Base-by-base conservation (phyloP, 2,329 filamentous ascomycete species). In the Oidium heveae region DNA sequence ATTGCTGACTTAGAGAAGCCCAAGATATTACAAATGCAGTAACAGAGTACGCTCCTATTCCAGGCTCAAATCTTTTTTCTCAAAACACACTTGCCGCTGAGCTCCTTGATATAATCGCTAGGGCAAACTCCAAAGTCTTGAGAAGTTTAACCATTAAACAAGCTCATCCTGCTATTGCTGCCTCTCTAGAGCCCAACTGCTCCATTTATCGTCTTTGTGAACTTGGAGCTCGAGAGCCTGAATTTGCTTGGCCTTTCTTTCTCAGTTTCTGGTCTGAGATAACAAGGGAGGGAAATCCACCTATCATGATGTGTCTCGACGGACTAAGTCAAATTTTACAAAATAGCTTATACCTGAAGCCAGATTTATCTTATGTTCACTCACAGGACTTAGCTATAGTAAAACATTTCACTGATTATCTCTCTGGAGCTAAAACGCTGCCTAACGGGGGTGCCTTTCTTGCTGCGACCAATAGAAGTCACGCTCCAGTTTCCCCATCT, bases 191-290 rank as follows among this genome's bases (percentile, higher is more conserved):
- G 55, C 67, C 71, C 46, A 72, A 72, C 56, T 75, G 74, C 60
- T 74, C 74, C 6, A 76, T 95, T 24, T 72, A 76, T 58, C 75
- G 81, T 54, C 75, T 95, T 55, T 76, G 78, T 61, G 76, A 76
- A 52, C 66, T 80, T 57, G 82, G 81, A 50, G 78, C 81, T 59
- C 77, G 78, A 62, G 86, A 94, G 61, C 72, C 80, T 36, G 85
- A 91, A 57, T 70, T 80, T 59, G 81, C 88, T 44, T 93, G 84
- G 83, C 73, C 80, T 10, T 77, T 88, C 54, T 89, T 94, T 70
- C 71, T 79, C 60, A 82, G 85, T 12, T 72, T 95, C 53, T 91
- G 85, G 85, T 68, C 74, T 33, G 89, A 96, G 68, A 77, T 96
- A 52, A 76, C 72, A 3, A 68, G 70, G 15, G 72, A 72, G 1